Evolutionary conservation across 768 basidiomycete species (phyloP).

Genomic region (Amanita pseudoporphyria): DNA sequence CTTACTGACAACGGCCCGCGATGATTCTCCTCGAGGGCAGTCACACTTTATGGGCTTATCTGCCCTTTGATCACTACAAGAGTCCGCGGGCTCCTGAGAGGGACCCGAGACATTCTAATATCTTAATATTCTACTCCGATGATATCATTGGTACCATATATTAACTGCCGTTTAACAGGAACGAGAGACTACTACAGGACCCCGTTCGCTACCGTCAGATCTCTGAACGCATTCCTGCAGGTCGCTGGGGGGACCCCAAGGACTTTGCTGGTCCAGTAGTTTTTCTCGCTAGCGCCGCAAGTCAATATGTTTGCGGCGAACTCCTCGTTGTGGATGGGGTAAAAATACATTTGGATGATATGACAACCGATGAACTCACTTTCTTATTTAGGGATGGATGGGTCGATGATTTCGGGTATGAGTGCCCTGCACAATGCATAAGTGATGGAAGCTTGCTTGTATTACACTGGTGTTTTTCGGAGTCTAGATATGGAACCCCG

Average conservation of each 20-base stretch:
- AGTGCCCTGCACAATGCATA: neutral
- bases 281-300: conserved; percentile 60
- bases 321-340: conserved; percentile 63
- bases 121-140: neutral
- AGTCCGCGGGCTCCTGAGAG: conserved; percentile 3
- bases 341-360: conserved; percentile 16
- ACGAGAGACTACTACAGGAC: conserved; percentile 41
- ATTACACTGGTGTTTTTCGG: neutral
- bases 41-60: neutral
- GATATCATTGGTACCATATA: neutral
- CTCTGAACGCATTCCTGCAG: conserved; percentile 63
- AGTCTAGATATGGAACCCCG: neutral
- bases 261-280: conserved; percentile 71
- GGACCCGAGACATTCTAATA: conserved; percentile 1
- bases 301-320: conserved; percentile 68
- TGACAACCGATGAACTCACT: conserved; percentile 6
- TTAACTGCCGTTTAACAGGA: conserved; percentile 22
- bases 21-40: too few relatives aligned
- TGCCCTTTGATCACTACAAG: neutral
- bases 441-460: neutral
- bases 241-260: conserved; percentile 59
- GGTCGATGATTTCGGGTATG: conserved; percentile 28
- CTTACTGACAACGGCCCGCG: neutral
- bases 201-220: conserved; percentile 62
- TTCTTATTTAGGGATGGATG: conserved; percentile 46